Percentiles rank a stretch among this genome's conserved stretches.
phyloP scores from a whole-genome alignment of 768 basidiomycete genomes.

The Boletus vinaceobasis region DNA sequence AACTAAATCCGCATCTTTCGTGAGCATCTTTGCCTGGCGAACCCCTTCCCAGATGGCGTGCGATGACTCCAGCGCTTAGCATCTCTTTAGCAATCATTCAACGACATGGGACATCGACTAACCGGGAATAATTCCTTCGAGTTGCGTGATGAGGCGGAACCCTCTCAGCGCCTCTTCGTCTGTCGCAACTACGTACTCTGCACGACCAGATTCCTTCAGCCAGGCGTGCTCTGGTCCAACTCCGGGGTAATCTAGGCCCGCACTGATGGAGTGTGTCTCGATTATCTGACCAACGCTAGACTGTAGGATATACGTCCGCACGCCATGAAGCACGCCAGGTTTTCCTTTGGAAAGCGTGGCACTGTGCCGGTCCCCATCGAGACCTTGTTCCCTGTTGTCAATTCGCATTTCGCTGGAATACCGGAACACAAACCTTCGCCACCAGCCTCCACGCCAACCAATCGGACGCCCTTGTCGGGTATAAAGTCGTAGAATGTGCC shows the following conservation, averaged over 20 bases:
- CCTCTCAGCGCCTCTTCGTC: conserved; percentile 93
- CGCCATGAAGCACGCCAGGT: conserved; percentile 94
- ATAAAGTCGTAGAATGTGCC: conserved; percentile 98
- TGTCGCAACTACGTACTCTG: conserved; percentile 89
- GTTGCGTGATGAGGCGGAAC: conserved; percentile 86
- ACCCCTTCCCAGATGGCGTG: conserved; percentile 96
- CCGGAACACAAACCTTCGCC: conserved; percentile 72
- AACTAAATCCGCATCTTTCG: conserved; percentile 84
- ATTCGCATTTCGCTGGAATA: background rate
- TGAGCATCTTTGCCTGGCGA: conserved; percentile 75
- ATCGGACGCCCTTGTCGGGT: conserved; percentile 73
- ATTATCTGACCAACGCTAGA: conserved; percentile 86
- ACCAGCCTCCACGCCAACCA: conserved; percentile 96
- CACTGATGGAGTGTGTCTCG: conserved; percentile 96
- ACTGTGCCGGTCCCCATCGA: conserved; percentile 83
- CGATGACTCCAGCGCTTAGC: conserved; percentile 83
- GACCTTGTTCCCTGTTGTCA: conserved; percentile 39
- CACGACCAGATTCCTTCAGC: conserved; percentile 92
- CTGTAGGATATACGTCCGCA: conserved; percentile 93
- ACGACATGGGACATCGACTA: conserved; percentile 17
- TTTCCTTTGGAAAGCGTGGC: conserved; percentile 90
- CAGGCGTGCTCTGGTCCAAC: conserved; percentile 98
- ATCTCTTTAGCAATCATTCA: conserved; percentile 4
- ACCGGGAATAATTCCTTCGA: conserved; percentile 98
- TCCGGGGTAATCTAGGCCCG: conserved; percentile 93